Evolutionary conservation across 2,329 filamentous ascomycete species (phyloP), one percentile per base, ranked within the genome.

Genomic region (Tolypocladium sp.): DNA sequence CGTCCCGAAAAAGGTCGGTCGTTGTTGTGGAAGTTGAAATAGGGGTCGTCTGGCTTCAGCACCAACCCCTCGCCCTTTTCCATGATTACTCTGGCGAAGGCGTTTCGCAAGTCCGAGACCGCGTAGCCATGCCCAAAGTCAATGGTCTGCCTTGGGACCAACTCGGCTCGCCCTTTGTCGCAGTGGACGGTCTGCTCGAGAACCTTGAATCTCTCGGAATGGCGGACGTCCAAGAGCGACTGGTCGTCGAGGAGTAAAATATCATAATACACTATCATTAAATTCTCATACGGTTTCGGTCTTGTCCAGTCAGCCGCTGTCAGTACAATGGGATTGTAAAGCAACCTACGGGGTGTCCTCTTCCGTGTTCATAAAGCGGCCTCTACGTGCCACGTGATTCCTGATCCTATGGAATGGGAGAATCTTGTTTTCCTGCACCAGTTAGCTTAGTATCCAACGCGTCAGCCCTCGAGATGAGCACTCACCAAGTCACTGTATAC

Each of bases 401-500:
- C 91, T 82, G 61, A 96, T 88, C 66, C 91, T 89, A 65, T 94
- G 85, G 65, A 96, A 96, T 1, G 86, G 85, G 51, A 91, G 74
- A 3, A 95, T 85, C 42, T 78, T 82, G 27, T 81, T 73, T 51
- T 87, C 78, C 73, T 83, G 55, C 27, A 12, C 4, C 17, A 44
- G 12, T 37, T 33, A 59, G 69, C 33, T 37, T 33, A 59, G 69
- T 35, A 70, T 63, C 33, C 9, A 7, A 12, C 6, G 22, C 10
- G 3, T n/a, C 15, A 49, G 22, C 30, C 13, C 33, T 35, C 5
- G 27, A 15, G 30, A 2, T 1, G 2, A 20, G 10, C 8, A 65
- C 72, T 55, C 68, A 80, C 80, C 65, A 78, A 75, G 57, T 91
- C 86, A 68, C 83, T 90, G 71, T 87, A 95, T 2, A 93, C 87